These are phyloP conservation scores for Linum trigynum DNA, from an alignment of 345 rosid genomes.

Conservation along the genomic window DNA sequence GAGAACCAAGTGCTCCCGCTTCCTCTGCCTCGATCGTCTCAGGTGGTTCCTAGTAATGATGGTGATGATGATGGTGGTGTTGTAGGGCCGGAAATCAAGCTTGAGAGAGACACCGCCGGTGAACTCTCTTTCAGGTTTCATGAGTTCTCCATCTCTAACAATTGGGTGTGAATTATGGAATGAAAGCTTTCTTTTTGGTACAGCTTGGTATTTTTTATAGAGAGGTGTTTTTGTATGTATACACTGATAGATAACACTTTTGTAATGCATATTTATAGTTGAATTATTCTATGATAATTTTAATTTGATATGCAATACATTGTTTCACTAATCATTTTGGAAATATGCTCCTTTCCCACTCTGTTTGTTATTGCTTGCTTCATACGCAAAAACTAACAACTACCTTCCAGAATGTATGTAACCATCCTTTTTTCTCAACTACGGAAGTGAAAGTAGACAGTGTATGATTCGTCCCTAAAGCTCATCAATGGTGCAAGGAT, in stretches of 20 bases:
- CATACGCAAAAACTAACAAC: no score
- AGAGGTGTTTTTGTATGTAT: no score
- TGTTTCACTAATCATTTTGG: no score
- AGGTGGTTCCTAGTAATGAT: not conserved
- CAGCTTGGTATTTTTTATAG: no score
- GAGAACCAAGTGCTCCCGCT: conserved; percentile 59
- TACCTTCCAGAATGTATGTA: no score
- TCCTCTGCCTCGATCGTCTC: conserved; percentile 34
- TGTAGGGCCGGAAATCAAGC: conserved; percentile 23
- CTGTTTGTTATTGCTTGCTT: no score
- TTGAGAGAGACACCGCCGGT: conserved; percentile 60
- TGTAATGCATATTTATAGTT: no score
- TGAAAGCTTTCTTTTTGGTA: no score
- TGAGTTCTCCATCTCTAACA: conserved; percentile 56
- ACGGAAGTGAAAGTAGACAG: conserved; percentile 58
- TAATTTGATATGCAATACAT: no score
- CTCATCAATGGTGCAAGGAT: conserved; percentile 61
- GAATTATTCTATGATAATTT: no score
- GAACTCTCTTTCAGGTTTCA: conserved; percentile 77
- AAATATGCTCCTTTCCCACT: no score
- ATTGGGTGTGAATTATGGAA: conserved; percentile 1
- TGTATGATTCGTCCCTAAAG: conserved; percentile 72
- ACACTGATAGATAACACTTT: no score
- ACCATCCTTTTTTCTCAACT: conserved; percentile 9
- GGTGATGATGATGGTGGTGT: conserved; percentile 13